Conservation (phyloP, 306 rosid species). For the Alnus glutinosa region DNA sequence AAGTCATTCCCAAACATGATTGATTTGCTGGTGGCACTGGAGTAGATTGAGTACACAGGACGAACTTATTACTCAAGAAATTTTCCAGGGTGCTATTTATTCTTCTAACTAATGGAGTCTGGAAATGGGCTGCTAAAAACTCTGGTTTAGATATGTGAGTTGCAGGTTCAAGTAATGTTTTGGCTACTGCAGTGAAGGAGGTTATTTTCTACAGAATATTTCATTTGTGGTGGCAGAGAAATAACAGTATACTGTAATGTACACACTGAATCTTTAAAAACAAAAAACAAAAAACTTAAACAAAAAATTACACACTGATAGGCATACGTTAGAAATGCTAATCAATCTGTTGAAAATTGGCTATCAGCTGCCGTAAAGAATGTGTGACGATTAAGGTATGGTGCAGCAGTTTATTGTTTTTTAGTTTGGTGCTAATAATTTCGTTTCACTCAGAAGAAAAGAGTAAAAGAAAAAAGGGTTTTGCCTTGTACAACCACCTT, state of each 20-base stretch:
- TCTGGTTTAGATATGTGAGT: background rate
- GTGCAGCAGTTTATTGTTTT: background rate
- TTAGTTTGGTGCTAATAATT: background rate
- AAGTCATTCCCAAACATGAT: background rate
- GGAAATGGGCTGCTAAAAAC: background rate
- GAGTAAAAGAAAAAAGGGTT: background rate
- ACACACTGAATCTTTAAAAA: background rate
- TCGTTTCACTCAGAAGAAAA: background rate
- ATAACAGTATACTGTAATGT: background rate
- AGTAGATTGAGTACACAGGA: background rate
- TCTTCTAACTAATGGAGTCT: background rate
- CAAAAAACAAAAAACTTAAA: background rate
- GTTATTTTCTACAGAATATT: background rate
- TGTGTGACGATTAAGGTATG: background rate
- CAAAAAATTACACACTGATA: background rate
- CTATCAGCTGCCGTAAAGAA: background rate
- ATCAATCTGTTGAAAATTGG: background rate
- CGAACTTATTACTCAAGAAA: background rate
- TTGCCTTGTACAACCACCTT: background rate
- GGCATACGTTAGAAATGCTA: background rate
- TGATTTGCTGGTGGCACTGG: background rate
- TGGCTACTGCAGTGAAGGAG: background rate
- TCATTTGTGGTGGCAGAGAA: background rate
- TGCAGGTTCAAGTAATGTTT: background rate
- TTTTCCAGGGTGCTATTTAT: background rate